These are phyloP conservation scores for Coprinopsis marcescibilis DNA, from an alignment of 768 basidiomycete genomes.

Conservation along the genomic window DNA sequence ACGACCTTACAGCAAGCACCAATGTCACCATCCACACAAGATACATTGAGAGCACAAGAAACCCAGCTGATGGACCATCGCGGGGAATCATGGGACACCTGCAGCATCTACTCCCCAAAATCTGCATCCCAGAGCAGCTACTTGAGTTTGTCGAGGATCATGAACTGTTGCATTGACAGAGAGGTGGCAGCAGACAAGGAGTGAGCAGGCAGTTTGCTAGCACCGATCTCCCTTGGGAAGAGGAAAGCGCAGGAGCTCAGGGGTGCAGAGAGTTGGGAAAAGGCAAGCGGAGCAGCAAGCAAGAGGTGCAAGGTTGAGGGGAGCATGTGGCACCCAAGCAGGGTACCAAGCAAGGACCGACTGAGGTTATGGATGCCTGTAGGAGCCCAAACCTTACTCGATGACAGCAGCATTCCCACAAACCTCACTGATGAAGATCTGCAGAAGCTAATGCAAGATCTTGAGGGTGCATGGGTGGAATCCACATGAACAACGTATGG, in stretches of 20 bases:
- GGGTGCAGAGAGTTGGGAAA: too few relatives aligned
- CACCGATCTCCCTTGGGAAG: too few relatives aligned
- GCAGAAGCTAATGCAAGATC: slow-evolving; percentile 18
- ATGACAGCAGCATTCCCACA: neutral
- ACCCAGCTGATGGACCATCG: slow-evolving; percentile 35
- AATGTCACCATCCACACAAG: slow-evolving; percentile 18
- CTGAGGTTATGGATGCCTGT: slow-evolving; percentile 22
- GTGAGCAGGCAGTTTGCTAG: too few relatives aligned
- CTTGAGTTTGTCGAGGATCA: slow-evolving; percentile 21
- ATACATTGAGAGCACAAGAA: slow-evolving; percentile 29
- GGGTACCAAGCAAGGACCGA: slow-evolving; percentile 21
- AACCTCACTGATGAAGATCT: slow-evolving; percentile 18
- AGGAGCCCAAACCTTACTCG: slow-evolving; percentile 1
- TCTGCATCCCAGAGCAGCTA: slow-evolving; percentile 23
- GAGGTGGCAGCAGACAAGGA: slow-evolving; percentile 9
- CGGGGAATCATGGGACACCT: slow-evolving; percentile 21
- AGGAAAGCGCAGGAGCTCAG: too few relatives aligned
- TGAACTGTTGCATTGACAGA: slow-evolving; percentile 4
- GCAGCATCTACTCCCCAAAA: slow-evolving; percentile 23
- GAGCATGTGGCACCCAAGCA: slow-evolving; percentile 21
- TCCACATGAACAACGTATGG: slow-evolving; percentile 31
- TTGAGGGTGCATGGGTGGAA: slow-evolving; percentile 22
- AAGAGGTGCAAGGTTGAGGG: slow-evolving; percentile 12
- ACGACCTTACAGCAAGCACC: neutral
- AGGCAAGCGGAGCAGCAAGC: neutral